Conservation (phyloP, 2,329 filamentous ascomycete species). For the Epichloe elymi region DNA sequence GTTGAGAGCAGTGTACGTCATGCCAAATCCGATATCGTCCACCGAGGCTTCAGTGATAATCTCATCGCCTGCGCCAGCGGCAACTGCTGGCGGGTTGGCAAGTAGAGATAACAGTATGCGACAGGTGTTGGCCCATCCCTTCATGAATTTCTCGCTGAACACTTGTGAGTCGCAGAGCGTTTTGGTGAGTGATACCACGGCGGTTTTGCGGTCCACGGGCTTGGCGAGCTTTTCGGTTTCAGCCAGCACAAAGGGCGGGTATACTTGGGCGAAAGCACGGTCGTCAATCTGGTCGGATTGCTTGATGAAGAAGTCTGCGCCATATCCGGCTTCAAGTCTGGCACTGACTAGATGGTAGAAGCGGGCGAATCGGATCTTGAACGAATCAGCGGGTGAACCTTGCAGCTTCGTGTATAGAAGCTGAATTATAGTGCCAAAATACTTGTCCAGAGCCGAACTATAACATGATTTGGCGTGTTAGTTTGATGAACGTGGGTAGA, state of each 20-base stretch:
- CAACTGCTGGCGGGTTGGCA: constrained; percentile 67
- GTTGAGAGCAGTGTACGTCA: constrained; percentile 87
- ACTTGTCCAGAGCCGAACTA: constrained; percentile 54
- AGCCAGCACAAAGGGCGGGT: constrained; percentile 74
- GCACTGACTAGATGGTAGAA: constrained; percentile 92
- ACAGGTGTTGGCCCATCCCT: constrained; percentile 85
- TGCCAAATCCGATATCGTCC: constrained; percentile 87
- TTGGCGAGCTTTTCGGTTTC: constrained; percentile 80
- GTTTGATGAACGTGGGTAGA: not conserved
- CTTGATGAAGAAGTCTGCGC: constrained; percentile 81
- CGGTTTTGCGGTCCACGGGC: constrained; percentile 83
- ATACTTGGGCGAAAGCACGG: constrained; percentile 71
- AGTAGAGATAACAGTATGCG: constrained; percentile 80
- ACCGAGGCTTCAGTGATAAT: constrained; percentile 78
- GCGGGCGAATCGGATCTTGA: constrained; percentile 76
- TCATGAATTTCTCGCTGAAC: constrained; percentile 70
- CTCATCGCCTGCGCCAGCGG: constrained; percentile 54
- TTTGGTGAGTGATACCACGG: constrained; percentile 86
- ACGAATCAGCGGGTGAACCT: constrained; percentile 57
- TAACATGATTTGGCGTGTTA: not conserved
- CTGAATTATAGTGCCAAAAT: constrained; percentile 67
- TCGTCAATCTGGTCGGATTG: constrained; percentile 72
- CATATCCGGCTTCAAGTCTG: constrained; percentile 64
- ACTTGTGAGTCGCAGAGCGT: constrained; percentile 75
- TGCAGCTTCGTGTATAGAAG: constrained; percentile 70